Evolutionary conservation across 495 filamentous ascomycete genomes (phyloP).

Genomic region (Haplographium delicatum): DNA sequence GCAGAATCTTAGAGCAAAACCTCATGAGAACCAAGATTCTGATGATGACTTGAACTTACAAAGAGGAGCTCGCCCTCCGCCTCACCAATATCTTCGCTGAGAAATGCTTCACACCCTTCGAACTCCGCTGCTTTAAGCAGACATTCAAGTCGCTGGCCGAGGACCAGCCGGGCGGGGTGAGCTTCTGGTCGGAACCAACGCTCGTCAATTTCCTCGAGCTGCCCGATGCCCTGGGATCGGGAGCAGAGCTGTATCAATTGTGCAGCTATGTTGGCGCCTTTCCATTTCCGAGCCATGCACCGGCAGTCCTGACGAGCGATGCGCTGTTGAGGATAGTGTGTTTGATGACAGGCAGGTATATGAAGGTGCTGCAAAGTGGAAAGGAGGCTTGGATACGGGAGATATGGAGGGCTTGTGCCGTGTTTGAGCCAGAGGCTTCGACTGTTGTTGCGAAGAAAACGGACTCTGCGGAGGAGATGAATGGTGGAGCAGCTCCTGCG

Average conservation of each 20-base stretch:
- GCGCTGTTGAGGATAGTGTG: conserved; percentile 6
- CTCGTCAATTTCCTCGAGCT: conserved; percentile 7
- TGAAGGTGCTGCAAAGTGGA: conserved; percentile 4
- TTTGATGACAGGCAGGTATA: conserved; percentile 5
- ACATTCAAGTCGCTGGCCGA: conserved; percentile 8
- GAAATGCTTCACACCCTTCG: conserved; percentile 8
- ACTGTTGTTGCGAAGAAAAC: not conserved
- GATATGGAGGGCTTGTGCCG: conserved; percentile 5
- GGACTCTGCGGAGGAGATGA: not conserved
- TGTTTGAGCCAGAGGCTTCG: conserved; percentile 2
- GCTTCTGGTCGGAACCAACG: not conserved
- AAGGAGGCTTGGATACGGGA: conserved; percentile 2
- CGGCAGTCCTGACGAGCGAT: conserved; percentile 1
- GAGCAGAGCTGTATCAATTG: not conserved
- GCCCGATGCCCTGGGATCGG: not conserved
- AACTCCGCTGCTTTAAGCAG: conserved; percentile 8
- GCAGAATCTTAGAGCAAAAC: not conserved
- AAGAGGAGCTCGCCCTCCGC: conserved; percentile 7
- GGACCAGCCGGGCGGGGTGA: conserved; percentile 1
- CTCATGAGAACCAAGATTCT: conserved; percentile 4
- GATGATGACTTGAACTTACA: conserved; percentile 6
- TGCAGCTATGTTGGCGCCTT: conserved; percentile 9
- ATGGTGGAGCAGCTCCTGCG: not conserved
- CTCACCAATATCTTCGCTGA: conserved; percentile 6
- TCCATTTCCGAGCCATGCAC: conserved; percentile 8